Base-by-base conservation (phyloP, 139 green algal species). In the Coccomyxa sp. region DNA sequence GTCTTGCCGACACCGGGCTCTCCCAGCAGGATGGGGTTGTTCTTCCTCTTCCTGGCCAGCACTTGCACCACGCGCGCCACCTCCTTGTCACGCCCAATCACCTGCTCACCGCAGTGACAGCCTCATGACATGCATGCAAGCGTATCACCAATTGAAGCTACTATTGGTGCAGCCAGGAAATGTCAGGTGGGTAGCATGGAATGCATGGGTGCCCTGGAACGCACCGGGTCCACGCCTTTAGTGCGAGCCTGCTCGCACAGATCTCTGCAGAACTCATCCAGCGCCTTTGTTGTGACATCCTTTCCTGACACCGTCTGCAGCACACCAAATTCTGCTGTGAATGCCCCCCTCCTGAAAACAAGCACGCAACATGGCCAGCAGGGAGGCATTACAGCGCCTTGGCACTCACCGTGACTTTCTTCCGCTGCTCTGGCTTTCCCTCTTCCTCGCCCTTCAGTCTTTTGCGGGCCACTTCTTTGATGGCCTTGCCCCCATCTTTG, bases 21-120 rank as follows among this genome's bases (percentile, higher is more conserved):
- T 32, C 96, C 96, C 82, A 99, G 90, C 82, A 99, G 91, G 79
- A 99, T 95, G 68, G 97, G 96, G 92, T 99, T 99, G 93, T 98
- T 99, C 91, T 97, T 97, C 76, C 71, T 91, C 58, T 87, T 83
- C 57, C 89, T 81, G 21, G 92, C 97, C 79, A 99, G 89, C 82
- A 99, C 97, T 93, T 99, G 92, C 17, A 93, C 93, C 14, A 97
- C 90, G 57, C 96, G 92, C 79, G 87, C 31, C 32, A 99, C 92
- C 90, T 99, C 96, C 28, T 92, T 91, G 60, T 94, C 90, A 25
- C 96, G 88, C 1, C 96, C 96, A 82, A 99, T 96, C 27, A 98
- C 85, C 87, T 90, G 87, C 32, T 78, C 16, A 76, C 32, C 12
- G 68, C 38, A 51, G 3, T 51, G 38, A 51, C 7, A 51, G 38